Conservation (phyloP, 176 grass and related monocot genomes). For the Phyllostachys edulis region DNA sequence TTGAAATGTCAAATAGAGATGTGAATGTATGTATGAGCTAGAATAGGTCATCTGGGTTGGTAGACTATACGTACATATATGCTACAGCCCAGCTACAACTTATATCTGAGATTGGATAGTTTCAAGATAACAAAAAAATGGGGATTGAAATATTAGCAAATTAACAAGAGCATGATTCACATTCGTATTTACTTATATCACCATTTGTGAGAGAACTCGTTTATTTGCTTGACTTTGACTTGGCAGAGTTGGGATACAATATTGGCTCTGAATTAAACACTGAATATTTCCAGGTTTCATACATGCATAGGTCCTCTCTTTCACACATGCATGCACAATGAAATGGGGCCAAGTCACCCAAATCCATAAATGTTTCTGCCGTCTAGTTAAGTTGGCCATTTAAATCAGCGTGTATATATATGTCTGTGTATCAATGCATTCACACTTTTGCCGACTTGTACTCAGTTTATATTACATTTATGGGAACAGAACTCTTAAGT, state of each 20-base stretch:
- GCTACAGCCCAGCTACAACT: background rate
- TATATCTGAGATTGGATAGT: background rate
- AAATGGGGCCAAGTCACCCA: background rate
- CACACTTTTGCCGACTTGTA: background rate
- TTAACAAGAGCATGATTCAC: background rate
- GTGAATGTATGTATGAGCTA: background rate
- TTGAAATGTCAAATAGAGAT: background rate
- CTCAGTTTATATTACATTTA: too few species aligned
- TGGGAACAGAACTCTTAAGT: background rate
- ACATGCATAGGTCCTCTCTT: background rate
- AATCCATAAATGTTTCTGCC: background rate
- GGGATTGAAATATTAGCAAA: background rate
- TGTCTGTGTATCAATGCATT: too few species aligned
- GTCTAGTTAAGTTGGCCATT: background rate
- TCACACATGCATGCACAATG: background rate
- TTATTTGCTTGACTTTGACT: slow-evolving; percentile 15
- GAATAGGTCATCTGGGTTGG: slow-evolving; percentile 13
- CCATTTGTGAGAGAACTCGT: background rate
- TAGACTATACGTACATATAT: background rate
- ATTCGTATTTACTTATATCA: background rate
- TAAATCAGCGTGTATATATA: too few species aligned
- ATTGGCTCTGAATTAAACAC: background rate
- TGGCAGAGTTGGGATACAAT: background rate
- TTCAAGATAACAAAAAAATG: background rate
- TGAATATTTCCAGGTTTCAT: background rate